Conservation (phyloP, 768 basidiomycete genomes). For the Lentinula sp. region DNA sequence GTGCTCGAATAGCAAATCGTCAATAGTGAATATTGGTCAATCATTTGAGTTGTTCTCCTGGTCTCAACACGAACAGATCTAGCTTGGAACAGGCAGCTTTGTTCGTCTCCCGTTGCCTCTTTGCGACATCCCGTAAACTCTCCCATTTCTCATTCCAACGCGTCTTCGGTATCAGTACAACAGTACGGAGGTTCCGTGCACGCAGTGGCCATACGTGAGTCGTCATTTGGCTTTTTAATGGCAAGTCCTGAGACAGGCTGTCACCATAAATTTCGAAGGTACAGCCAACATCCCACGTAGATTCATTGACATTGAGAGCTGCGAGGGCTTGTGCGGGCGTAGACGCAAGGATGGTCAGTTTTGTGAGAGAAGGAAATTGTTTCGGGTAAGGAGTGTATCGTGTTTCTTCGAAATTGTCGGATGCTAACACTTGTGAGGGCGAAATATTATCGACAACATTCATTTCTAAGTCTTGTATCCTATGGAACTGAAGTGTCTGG, state of each 20-base stretch:
- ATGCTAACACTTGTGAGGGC: background rate
- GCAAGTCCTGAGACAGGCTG: background rate
- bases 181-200: background rate
- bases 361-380: background rate
- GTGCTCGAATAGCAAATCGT: no score
- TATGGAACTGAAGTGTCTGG: background rate
- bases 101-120: background rate
- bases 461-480: background rate
- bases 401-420: no score
- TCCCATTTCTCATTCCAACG: constrained; percentile 1
- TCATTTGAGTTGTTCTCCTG: background rate
- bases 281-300: background rate
- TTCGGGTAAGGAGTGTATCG: background rate
- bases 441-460: background rate
- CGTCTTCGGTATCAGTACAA: background rate
- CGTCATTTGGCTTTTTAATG: no score
- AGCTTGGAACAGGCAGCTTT: background rate
- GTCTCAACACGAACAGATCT: background rate
- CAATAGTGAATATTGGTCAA: background rate
- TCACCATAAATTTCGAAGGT: background rate
- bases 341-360: background rate
- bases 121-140: background rate
- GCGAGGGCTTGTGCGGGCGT: background rate
- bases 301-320: background rate
- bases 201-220: no score